A percentile compares a stretch with the other conserved stretches of the same genome.
These are phyloP conservation scores for Globisporangium ultimum DNA, from an alignment of 352 stramenopile genomes.

Conservation along the genomic window DNA sequence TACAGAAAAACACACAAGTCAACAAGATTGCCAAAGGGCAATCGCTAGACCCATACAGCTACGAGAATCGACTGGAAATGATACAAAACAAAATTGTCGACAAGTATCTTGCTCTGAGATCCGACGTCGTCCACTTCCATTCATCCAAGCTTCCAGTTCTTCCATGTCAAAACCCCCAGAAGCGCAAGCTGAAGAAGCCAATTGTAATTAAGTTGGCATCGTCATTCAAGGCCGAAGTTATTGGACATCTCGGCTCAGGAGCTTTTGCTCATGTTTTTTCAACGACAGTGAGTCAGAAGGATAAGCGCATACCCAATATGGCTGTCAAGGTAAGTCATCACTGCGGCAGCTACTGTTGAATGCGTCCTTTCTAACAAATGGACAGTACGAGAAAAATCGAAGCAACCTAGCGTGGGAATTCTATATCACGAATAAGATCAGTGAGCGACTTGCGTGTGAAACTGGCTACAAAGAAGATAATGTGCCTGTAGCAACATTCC, in stretches of 20 bases:
- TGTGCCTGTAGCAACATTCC: constrained; percentile 39
- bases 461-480: constrained; percentile 18
- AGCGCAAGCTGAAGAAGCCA: constrained; percentile 56
- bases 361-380: neutral
- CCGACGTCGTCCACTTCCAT: constrained; percentile 52
- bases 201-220: constrained; percentile 32
- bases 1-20: constrained; percentile 4
- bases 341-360: neutral
- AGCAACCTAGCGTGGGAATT: constrained; percentile 81
- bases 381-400: constrained; percentile 64
- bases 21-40: neutral
- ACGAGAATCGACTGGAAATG: constrained; percentile 41
- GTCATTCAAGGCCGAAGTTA: constrained; percentile 33
- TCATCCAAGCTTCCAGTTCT: constrained; percentile 41
- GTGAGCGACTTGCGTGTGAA: constrained; percentile 25
- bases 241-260: constrained; percentile 63
- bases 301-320: constrained; percentile 23
- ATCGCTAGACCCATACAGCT: constrained; percentile 52
- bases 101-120: constrained; percentile 37
- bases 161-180: constrained; percentile 37
- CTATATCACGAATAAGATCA: constrained; percentile 61
- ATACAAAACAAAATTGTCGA: constrained; percentile 39
- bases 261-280: constrained; percentile 79
- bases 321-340: constrained; percentile 56
- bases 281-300: constrained; percentile 28